A percentile compares a stretch with the other conserved stretches of the same genome.
phyloP scores from a whole-genome alignment of 73 alveolate species.

The Breviolum minutum region DNA sequence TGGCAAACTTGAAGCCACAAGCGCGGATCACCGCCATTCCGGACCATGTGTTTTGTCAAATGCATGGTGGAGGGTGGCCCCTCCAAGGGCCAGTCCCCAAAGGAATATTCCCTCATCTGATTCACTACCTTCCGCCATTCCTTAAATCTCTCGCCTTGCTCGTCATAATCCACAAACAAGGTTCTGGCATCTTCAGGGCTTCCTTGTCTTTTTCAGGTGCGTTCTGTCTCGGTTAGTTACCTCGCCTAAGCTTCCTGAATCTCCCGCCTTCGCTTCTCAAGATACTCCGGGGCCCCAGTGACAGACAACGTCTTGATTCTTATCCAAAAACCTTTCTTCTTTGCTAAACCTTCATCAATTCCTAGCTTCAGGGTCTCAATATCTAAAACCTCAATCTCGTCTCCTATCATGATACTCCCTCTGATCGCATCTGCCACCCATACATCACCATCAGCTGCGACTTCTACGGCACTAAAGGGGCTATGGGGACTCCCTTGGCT shows the following conservation, averaged over 20 bases:
- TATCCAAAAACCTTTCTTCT: no score
- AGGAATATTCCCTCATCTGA: not conserved
- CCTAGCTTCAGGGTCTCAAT: no score
- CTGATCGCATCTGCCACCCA: no score
- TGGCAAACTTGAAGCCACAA: no score
- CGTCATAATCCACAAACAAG: not conserved
- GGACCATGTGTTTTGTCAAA: not conserved
- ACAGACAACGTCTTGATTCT: no score
- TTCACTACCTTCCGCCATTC: not conserved
- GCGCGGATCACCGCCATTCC: not conserved
- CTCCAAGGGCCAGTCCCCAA: not conserved
- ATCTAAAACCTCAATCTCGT: no score
- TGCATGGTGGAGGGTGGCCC: not conserved
- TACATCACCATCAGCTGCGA: no score
- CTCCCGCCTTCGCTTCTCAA: not conserved
- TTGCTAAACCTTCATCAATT: no score
- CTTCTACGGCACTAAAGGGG: no score
- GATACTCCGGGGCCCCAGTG: not conserved
- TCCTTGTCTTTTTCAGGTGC: not conserved
- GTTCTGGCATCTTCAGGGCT: not conserved
- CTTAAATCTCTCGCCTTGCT: not conserved
- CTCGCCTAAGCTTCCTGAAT: not conserved
- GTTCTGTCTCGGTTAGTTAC: not conserved
- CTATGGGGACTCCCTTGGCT: no score
- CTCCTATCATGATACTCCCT: no score